These are phyloP conservation scores for Blechomonas ayalai DNA, from an alignment of 208 protist genomes.

Conservation along the genomic window DNA sequence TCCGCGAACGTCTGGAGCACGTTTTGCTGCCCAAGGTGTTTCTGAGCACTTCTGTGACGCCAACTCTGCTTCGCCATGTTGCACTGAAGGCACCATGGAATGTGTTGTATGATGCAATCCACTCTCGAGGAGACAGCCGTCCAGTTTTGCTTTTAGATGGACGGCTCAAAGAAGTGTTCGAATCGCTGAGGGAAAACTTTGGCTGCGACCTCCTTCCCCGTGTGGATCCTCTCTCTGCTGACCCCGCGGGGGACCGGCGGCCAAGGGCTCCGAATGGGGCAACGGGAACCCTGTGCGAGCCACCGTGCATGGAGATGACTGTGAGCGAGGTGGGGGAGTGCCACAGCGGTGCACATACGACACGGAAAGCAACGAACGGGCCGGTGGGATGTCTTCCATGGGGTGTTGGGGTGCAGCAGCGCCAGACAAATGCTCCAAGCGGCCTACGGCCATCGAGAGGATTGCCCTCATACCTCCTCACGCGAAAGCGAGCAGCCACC, in stretches of 20 bases:
- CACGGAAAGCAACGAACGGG: background rate
- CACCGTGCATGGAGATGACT: background rate
- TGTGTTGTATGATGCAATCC: slow-evolving; percentile 4
- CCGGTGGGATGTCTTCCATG: background rate
- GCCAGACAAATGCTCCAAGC: no score
- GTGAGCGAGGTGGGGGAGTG: background rate
- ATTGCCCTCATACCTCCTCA: no score
- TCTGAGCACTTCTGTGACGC: slow-evolving; percentile 15
- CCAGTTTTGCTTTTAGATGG: no score
- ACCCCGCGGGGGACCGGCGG: background rate
- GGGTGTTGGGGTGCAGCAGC: no score
- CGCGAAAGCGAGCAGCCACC: no score
- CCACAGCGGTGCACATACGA: background rate
- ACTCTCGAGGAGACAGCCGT: no score
- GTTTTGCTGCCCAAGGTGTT: slow-evolving; percentile 34
- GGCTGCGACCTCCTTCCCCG: slow-evolving; percentile 24
- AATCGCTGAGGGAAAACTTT: slow-evolving; percentile 16
- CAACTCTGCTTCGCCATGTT: slow-evolving; percentile 12
- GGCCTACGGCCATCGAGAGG: no score
- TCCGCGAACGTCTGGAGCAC: slow-evolving; percentile 28
- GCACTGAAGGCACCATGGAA: slow-evolving; percentile 7
- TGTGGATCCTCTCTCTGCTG: background rate
- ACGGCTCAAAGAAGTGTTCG: slow-evolving; percentile 4
- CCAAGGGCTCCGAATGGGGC: background rate
- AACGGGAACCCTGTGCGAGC: background rate